Base-by-base conservation (phyloP, 2,329 filamentous ascomycete genomes). In the Exophiala spinifera region DNA sequence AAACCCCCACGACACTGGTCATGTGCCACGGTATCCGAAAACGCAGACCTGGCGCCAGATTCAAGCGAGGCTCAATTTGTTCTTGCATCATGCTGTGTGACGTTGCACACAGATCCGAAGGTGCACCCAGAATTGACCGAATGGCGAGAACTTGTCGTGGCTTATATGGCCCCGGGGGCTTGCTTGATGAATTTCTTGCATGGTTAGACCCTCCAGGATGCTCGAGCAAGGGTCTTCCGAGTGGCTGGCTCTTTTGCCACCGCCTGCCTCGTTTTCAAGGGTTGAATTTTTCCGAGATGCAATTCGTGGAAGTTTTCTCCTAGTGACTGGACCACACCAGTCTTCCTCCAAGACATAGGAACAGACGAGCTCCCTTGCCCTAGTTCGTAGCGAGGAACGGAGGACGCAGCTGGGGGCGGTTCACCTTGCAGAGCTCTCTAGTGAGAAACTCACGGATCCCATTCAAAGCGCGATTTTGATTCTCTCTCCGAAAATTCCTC, bases 11-110 rank as follows among this genome's bases (percentile, higher is more conserved):
- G 34, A 40, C 19, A 36, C n/a, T 19, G 53, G 53, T 56, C 53
- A 56, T 49, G 51, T 51, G 53, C 45, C 43, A 40, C 44, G 36
- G 15, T 17, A 31, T 39, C 42, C 42, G 23, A 44, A 15, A 25
- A 44, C 23, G 20, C 42, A 25, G 21, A 25, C 8, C 23, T 44
- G 31, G 46, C 25, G 46, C 33, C 31, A 37, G 17, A 11, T 49
- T 15, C 17, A 11, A 34, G 11, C 17, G 4, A 17, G 4, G 7
- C 34, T 31, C 55, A 28, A 25, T 31, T 39, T 23, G 55, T 55
- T 51, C 56, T 48, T 59, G 56, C 56, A 46, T 52, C 25, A 34
- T 53, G 49, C 53, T 55, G 52, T 59, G 48, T 39, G 28, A 44
- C 34, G 55, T 57, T 42, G 42, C 46, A 50, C 46, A 50, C 56